Evolutionary conservation across 176 grass and related monocot genomes (phyloP).

Genomic region (Paspalum notatum): DNA sequence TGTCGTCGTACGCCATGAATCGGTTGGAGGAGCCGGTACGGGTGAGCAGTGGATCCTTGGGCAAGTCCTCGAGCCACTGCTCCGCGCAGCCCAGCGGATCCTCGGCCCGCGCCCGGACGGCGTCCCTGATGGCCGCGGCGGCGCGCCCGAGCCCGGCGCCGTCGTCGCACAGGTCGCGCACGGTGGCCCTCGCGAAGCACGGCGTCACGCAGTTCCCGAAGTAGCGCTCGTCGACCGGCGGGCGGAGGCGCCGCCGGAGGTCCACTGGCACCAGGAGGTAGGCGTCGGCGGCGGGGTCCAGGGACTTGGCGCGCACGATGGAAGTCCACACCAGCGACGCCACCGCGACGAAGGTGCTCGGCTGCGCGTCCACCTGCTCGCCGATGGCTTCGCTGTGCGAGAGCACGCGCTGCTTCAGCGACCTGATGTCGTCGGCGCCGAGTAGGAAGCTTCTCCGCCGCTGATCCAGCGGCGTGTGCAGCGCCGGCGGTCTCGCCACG

Average conservation of each 20-base stretch:
- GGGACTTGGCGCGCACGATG: slow-evolving; percentile 22
- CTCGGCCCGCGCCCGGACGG: slow-evolving; percentile 2
- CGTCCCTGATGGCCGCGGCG: slow-evolving; percentile 11
- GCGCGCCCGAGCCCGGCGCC: neutral
- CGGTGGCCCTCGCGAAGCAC: neutral
- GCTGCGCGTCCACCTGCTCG: neutral
- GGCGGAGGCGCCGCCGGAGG: slow-evolving; percentile 15
- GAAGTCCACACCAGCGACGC: slow-evolving; percentile 43
- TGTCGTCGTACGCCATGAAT: slow-evolving; percentile 49
- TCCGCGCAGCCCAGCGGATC: neutral
- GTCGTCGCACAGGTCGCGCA: slow-evolving; percentile 3
- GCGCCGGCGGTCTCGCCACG: neutral
- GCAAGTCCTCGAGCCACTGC: neutral
- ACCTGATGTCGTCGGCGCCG: neutral
- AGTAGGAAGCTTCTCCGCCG: slow-evolving; percentile 22
- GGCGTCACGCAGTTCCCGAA: slow-evolving; percentile 51
- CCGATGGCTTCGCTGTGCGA: neutral
- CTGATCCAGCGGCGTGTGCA: neutral
- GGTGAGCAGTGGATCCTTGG: neutral
- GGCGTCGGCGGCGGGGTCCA: neutral
- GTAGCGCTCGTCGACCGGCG: slow-evolving; percentile 17
- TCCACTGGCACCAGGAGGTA: slow-evolving; percentile 13
- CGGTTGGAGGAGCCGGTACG: slow-evolving; percentile 27
- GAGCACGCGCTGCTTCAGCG: slow-evolving; percentile 11
- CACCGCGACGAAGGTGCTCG: slow-evolving; percentile 36